phyloP scores from a whole-genome alignment of 2,329 filamentous ascomycete genomes.

The Thelonectria discophora region DNA sequence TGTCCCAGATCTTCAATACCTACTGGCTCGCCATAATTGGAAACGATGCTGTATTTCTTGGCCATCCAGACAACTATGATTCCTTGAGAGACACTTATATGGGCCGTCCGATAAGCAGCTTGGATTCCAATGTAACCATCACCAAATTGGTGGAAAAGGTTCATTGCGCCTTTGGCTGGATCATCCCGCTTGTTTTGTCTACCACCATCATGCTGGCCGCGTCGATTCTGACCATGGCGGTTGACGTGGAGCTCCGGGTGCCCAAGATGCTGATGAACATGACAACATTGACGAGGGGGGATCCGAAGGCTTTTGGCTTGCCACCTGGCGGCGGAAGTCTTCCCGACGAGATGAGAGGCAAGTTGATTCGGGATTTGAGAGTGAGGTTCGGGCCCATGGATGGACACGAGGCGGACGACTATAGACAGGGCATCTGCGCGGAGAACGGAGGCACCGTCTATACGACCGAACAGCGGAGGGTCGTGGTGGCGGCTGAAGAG shows the following conservation, averaged over 20 bases:
- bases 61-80: constrained; percentile 6
- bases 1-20: constrained; percentile 8
- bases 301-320: background rate
- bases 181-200: constrained; percentile 8
- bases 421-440: background rate
- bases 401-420: background rate
- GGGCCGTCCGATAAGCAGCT: background rate
- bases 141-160: background rate
- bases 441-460: constrained; percentile 9
- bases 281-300: constrained; percentile 15
- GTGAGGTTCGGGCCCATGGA: constrained; percentile 8
- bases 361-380: background rate
- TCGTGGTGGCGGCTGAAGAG: background rate
- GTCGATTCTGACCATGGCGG: constrained; percentile 9
- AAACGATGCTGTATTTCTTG: constrained; percentile 1
- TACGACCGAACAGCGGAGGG: background rate
- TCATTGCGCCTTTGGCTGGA: constrained; percentile 9
- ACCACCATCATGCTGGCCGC: constrained; percentile 8
- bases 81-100: background rate
- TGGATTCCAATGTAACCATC: constrained; percentile 3
- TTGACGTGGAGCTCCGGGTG: constrained; percentile 14
- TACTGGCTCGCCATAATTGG: constrained; percentile 4
- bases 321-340: constrained; percentile 5
- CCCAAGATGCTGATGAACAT: constrained; percentile 23
- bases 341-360: constrained; percentile 6